Conservation (phyloP, 2,329 filamentous ascomycete genomes). For the Sporothrix dimorphospora region DNA sequence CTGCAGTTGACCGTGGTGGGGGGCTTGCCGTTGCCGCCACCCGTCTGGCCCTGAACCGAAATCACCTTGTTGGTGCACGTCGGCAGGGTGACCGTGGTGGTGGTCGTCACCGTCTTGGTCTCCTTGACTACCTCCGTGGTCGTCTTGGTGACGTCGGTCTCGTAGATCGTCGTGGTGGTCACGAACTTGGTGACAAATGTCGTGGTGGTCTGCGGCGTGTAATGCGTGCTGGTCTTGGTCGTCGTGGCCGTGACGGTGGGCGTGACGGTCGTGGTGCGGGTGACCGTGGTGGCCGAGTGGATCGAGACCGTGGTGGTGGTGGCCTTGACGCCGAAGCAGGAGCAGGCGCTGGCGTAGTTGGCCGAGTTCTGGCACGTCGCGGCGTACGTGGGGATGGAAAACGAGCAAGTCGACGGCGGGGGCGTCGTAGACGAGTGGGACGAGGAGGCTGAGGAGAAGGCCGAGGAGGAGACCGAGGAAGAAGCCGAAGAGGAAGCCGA, state of each 20-base stretch:
- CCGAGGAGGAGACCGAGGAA: neutral
- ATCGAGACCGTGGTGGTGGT: slow-evolving; percentile 12
- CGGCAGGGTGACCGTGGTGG: neutral
- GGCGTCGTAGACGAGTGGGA: neutral
- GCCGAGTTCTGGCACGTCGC: slow-evolving; percentile 34
- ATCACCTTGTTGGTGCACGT: slow-evolving; percentile 23
- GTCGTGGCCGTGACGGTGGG: slow-evolving; percentile 11
- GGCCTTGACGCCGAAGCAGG: slow-evolving; percentile 37
- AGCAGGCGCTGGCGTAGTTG: slow-evolving; percentile 38
- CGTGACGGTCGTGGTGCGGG: slow-evolving; percentile 17
- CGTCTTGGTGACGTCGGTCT: neutral
- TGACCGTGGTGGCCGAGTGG: slow-evolving; percentile 7
- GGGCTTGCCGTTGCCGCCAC: neutral
- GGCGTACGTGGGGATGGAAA: slow-evolving; percentile 34
- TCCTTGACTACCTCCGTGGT: neutral
- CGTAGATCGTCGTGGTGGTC: slow-evolving; percentile 3
- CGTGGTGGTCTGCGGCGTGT: neutral
- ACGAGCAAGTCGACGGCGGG: neutral
- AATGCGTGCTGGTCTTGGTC: neutral
- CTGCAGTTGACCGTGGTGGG: neutral
- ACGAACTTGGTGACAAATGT: neutral
- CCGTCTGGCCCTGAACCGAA: neutral
- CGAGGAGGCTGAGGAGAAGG: neutral
- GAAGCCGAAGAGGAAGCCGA: neutral
- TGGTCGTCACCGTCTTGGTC: neutral